phyloP scores from a whole-genome alignment of 257 asterid genomes.

The Fraxinus anomala region DNA sequence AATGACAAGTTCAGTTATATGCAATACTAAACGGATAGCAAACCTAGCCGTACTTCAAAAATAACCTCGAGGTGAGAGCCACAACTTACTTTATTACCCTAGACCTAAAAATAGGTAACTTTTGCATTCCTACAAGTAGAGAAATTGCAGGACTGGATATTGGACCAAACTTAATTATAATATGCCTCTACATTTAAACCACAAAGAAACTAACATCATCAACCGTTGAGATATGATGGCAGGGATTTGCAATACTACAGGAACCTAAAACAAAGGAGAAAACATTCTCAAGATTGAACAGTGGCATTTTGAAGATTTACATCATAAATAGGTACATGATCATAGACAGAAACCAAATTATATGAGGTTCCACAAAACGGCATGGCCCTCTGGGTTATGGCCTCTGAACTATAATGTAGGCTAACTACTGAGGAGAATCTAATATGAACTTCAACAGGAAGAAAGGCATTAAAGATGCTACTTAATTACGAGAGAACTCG shows the following conservation, averaged over 20 bases:
- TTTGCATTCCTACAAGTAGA: neutral
- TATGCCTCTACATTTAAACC: neutral
- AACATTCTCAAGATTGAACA: neutral
- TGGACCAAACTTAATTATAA: neutral
- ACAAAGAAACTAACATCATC: neutral
- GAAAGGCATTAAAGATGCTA: neutral
- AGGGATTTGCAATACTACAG: neutral
- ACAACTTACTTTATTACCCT: neutral
- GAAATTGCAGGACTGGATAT: neutral
- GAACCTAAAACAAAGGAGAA: neutral
- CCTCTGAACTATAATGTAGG: neutral
- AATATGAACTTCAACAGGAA: neutral
- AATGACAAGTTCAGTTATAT: neutral
- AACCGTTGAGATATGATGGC: neutral
- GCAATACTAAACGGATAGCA: neutral
- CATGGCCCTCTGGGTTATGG: neutral
- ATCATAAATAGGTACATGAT: neutral
- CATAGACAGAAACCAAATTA: neutral
- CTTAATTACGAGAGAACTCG: neutral
- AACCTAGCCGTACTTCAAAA: neutral
- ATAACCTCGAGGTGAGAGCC: neutral
- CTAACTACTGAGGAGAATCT: neutral
- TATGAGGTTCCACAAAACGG: neutral
- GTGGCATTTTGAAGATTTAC: neutral
- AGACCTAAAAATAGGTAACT: neutral